phyloP scores from a whole-genome alignment of 2,329 filamentous ascomycete species.

The Hypocreales sp. region DNA sequence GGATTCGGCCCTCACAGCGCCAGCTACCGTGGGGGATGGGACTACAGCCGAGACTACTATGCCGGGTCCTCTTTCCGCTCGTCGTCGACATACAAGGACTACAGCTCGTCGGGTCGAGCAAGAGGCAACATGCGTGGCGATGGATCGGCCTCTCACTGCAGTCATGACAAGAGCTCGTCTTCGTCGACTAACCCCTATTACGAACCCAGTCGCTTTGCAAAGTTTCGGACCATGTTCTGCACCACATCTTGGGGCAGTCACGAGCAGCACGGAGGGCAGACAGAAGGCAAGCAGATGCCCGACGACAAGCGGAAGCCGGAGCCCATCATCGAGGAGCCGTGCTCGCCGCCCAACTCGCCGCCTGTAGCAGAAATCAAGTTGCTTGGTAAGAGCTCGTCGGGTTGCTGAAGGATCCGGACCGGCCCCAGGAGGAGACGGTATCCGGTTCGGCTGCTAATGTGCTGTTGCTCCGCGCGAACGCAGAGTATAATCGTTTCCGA shows the following conservation, averaged over 20 bases:
- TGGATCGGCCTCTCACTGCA: conserved; percentile 1
- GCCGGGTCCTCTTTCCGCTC: too few species aligned
- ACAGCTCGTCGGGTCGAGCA: too few species aligned
- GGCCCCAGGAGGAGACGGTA: too few species aligned
- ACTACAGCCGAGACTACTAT: too few species aligned
- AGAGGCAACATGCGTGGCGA: too few species aligned
- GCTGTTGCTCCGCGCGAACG: too few species aligned
- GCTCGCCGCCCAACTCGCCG: conserved; percentile 10
- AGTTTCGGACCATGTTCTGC: not conserved
- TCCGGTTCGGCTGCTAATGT: too few species aligned
- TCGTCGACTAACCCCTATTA: conserved; percentile 19
- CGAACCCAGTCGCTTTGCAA: conserved; percentile 10
- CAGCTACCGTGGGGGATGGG: too few species aligned
- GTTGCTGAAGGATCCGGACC: too few species aligned
- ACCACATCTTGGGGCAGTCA: not conserved
- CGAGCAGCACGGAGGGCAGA: not conserved
- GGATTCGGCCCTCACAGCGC: too few species aligned
- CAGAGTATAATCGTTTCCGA: too few species aligned
- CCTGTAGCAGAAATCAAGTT: conserved; percentile 8
- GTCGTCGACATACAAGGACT: not conserved
- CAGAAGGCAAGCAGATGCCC: not conserved
- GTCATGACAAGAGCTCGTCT: conserved; percentile 10
- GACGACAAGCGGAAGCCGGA: conserved; percentile 10
- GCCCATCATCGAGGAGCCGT: conserved; percentile 19
- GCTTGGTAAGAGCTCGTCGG: conserved; percentile 15